Percentiles rank a stretch among this genome's conserved stretches.
phyloP scores from a whole-genome alignment of 768 basidiomycete species.

The Suillus alpinus region DNA sequence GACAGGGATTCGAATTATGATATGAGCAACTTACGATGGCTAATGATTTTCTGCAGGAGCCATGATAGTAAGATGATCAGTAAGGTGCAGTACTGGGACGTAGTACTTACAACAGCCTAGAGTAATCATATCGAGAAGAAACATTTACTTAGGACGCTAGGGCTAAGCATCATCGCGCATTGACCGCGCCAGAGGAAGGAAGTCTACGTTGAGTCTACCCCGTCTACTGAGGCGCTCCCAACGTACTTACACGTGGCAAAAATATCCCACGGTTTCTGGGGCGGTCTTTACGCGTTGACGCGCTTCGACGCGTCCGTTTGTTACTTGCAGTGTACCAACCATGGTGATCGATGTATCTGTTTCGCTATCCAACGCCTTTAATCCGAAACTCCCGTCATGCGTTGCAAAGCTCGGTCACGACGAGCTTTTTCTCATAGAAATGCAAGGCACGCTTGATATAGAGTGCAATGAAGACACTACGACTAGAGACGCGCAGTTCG shows the following conservation, averaged over 20 bases:
- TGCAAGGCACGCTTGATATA: conserved; percentile 81
- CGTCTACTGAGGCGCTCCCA: too few species aligned
- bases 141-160: too few species aligned
- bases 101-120: too few species aligned
- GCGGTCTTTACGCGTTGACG: neutral
- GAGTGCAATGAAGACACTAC: conserved; percentile 50
- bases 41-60: too few species aligned
- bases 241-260: neutral
- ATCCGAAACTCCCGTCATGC: conserved; percentile 52
- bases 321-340: neutral
- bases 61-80: too few species aligned
- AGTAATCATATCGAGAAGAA: too few species aligned
- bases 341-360: conserved; percentile 68
- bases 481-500: conserved; percentile 65
- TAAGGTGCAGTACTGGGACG: neutral
- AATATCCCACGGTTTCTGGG: neutral
- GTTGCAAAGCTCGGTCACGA: conserved; percentile 75
- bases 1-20: too few species aligned
- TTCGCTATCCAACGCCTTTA: conserved; percentile 32
- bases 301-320: neutral
- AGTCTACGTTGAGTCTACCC: too few species aligned
- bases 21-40: too few species aligned
- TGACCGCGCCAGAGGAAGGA: too few species aligned
- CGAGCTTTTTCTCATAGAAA: conserved; percentile 80
- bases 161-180: too few species aligned